These are phyloP conservation scores for Epichloe bromicola DNA, from an alignment of 2,329 filamentous ascomycete genomes.

Conservation along the genomic window DNA sequence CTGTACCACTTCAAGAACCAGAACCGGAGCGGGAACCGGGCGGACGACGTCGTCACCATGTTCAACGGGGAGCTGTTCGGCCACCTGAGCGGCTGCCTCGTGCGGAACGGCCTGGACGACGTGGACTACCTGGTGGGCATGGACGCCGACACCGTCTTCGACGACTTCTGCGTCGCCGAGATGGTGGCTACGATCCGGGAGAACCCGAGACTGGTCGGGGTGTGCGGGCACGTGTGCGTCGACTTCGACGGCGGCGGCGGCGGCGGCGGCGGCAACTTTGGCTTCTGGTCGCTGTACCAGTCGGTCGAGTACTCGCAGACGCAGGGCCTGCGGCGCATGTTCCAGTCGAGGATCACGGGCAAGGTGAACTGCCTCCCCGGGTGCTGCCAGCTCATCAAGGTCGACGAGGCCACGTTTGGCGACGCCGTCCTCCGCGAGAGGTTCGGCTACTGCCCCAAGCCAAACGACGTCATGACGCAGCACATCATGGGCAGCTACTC, in stretches of 20 bases:
- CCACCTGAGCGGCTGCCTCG: slow-evolving; percentile 25
- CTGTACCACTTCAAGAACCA: slow-evolving; percentile 32
- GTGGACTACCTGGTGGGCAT: slow-evolving; percentile 32
- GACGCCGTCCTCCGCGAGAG: slow-evolving; percentile 31
- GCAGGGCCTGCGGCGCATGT: slow-evolving; percentile 33
- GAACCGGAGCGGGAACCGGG: slow-evolving; percentile 14
- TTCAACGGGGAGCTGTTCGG: slow-evolving; percentile 32
- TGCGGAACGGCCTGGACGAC: slow-evolving; percentile 24
- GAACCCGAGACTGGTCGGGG: slow-evolving; percentile 30
- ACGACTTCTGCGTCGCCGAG: slow-evolving; percentile 29
- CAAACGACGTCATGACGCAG: slow-evolving; percentile 34
- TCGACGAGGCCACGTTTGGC: slow-evolving; percentile 35
- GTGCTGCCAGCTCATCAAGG: slow-evolving; percentile 35
- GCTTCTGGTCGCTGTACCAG: slow-evolving; percentile 33
- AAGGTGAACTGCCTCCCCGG: slow-evolving; percentile 35
- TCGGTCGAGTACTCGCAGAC: slow-evolving; percentile 35
- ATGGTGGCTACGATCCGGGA: slow-evolving; percentile 30
- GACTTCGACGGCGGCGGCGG: slow-evolving; percentile 19
- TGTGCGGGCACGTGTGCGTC: slow-evolving; percentile 35
- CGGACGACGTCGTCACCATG: slow-evolving; percentile 28
- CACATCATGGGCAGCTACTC: slow-evolving; percentile 36
- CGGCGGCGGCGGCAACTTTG: slow-evolving; percentile 23
- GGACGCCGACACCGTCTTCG: slow-evolving; percentile 36
- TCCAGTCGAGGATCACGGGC: slow-evolving; percentile 34
- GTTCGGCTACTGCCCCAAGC: slow-evolving; percentile 35